Percentiles rank a stretch among this genome's conserved stretches.
phyloP scores from a whole-genome alignment of 208 protist genomes.

The Trypanosoma platydactyli region DNA sequence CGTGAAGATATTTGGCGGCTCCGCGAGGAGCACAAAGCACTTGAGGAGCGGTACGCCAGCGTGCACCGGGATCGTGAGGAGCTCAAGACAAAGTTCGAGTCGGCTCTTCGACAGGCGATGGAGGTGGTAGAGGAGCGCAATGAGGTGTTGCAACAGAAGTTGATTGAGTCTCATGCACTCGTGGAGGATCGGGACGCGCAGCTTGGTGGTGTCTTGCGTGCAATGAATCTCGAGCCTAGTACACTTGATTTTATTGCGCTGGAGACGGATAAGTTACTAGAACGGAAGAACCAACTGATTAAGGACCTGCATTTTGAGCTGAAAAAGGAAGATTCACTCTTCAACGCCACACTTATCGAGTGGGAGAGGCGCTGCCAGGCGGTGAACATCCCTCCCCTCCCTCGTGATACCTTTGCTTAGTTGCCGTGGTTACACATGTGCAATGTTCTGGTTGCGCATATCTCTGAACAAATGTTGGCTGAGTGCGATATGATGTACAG shows the following conservation, averaged over 20 bases:
- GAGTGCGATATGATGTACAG: neutral
- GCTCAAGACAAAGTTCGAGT: constrained; percentile 93
- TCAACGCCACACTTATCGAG: constrained; percentile 64
- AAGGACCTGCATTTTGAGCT: constrained; percentile 96
- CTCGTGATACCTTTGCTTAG: constrained; percentile 48
- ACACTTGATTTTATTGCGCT: constrained; percentile 81
- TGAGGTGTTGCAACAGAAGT: constrained; percentile 73
- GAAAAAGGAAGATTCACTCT: constrained; percentile 64
- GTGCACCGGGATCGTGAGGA: constrained; percentile 95
- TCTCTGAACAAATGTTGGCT: neutral
- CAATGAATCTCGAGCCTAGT: constrained; percentile 92
- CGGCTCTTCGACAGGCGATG: constrained; percentile 85
- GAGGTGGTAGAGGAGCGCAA: constrained; percentile 85
- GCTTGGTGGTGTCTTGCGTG: constrained; percentile 88
- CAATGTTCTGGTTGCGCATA: neutral
- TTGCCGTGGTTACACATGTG: neutral
- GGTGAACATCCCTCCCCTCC: constrained; percentile 49
- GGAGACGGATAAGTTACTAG: constrained; percentile 92
- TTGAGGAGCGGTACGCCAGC: constrained; percentile 85
- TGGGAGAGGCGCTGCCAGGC: constrained; percentile 78
- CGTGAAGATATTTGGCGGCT: constrained; percentile 83
- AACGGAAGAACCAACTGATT: constrained; percentile 93
- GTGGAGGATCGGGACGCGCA: constrained; percentile 89
- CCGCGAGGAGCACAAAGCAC: constrained; percentile 84
- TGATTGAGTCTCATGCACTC: constrained; percentile 68